phyloP scores from a whole-genome alignment of 257 asterid species.

The Lycium barbarum region DNA sequence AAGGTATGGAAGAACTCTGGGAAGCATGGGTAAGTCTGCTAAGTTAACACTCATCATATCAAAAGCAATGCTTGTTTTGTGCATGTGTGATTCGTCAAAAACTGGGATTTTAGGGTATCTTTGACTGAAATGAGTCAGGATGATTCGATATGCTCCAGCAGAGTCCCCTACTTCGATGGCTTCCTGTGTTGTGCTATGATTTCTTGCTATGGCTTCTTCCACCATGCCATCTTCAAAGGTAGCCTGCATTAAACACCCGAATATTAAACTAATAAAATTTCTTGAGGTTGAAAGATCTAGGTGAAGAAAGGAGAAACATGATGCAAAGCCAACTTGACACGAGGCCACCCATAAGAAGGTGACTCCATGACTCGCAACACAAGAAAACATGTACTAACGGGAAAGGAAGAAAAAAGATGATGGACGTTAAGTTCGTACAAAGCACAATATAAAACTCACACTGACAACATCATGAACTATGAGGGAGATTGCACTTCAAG shows the following conservation, averaged over 20 bases:
- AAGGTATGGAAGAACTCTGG: constrained; percentile 78
- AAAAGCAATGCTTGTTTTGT: constrained; percentile 86
- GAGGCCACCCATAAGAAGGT: background rate
- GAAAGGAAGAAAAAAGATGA: background rate
- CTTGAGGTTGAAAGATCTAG: constrained; percentile 1
- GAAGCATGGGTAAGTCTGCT: constrained; percentile 83
- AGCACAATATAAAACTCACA: background rate
- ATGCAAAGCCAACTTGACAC: background rate
- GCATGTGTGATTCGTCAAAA: constrained; percentile 73
- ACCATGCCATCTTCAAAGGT: constrained; percentile 87
- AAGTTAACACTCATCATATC: constrained; percentile 95
- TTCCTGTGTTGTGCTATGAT: constrained; percentile 93
- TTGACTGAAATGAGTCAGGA: constrained; percentile 96
- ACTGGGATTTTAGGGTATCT: constrained; percentile 96
- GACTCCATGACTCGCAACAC: background rate
- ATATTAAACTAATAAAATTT: background rate
- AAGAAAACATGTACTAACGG: background rate
- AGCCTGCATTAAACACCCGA: constrained; percentile 56
- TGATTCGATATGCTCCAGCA: constrained; percentile 82
- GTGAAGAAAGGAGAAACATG: background rate
- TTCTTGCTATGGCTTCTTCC: constrained; percentile 80
- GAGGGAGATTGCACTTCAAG: background rate
- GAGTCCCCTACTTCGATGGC: constrained; percentile 80
- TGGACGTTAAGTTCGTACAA: background rate
- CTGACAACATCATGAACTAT: background rate